Evolutionary conservation across 2,329 filamentous ascomycete genomes (phyloP).

Genomic region (Colletotrichum australisinense): DNA sequence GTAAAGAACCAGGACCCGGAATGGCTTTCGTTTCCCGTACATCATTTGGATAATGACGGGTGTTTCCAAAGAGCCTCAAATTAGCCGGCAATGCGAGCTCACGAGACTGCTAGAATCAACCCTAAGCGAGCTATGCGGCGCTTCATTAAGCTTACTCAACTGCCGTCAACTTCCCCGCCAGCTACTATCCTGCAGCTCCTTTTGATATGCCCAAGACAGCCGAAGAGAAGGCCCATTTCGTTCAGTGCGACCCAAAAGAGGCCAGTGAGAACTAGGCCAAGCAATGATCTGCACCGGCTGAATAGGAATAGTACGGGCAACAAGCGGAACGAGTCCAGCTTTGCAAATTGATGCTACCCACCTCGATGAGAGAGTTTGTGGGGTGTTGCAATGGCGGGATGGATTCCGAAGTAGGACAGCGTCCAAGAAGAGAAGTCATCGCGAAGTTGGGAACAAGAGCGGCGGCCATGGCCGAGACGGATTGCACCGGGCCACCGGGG

Average conservation of each 20-base stretch:
- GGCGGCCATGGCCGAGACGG: not conserved
- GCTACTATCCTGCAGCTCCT: not conserved
- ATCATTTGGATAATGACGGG: conserved; percentile 1
- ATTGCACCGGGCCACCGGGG: not conserved
- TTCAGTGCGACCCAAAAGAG: not conserved
- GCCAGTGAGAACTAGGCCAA: not conserved
- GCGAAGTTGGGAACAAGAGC: too few relatives aligned
- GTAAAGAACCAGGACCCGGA: not conserved
- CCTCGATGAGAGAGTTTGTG: not conserved
- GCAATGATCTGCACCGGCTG: conserved; percentile 12
- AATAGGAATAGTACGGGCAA: not conserved
- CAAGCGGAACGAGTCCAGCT: not conserved
- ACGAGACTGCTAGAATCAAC: not conserved
- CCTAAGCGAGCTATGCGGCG: not conserved
- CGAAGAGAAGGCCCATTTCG: not conserved
- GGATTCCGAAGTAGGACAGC: not conserved
- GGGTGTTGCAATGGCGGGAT: not conserved
- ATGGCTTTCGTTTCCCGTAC: too few relatives aligned
- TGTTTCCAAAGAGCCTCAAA: not conserved
- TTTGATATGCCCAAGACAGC: not conserved
- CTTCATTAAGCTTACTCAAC: not conserved
- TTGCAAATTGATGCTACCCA: not conserved
- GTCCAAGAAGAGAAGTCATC: too few relatives aligned
- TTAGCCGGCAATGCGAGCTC: not conserved
- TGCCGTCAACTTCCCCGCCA: not conserved